phyloP scores from a whole-genome alignment of 495 filamentous ascomycete species.

The Talaromyces stipitatus region DNA sequence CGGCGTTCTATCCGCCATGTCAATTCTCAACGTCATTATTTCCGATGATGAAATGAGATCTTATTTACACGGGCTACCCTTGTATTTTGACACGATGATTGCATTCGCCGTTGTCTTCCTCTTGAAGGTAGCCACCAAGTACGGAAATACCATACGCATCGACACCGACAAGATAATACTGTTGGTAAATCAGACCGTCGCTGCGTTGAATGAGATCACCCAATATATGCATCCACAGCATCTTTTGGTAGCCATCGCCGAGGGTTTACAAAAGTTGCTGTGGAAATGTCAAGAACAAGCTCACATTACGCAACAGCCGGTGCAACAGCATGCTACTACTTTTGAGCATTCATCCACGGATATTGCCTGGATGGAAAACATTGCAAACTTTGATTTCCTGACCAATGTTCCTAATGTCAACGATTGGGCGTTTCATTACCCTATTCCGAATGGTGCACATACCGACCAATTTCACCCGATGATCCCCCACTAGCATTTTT shows the following conservation, averaged over 20 bases:
- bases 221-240: conserved; percentile 20
- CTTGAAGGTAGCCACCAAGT: conserved; percentile 24
- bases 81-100: conserved; percentile 29
- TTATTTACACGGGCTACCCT: conserved; percentile 22
- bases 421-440: conserved; percentile 21
- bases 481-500: background rate
- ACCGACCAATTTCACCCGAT: background rate
- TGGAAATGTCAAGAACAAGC: conserved; percentile 13
- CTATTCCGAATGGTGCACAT: conserved; percentile 8
- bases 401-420: conserved; percentile 18
- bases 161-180: conserved; percentile 21
- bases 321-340: conserved; percentile 8
- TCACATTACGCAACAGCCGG: conserved; percentile 1
- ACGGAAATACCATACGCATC: conserved; percentile 15
- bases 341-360: conserved; percentile 13
- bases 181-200: conserved; percentile 19
- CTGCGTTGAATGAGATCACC: conserved; percentile 16
- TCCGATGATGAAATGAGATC: conserved; percentile 22
- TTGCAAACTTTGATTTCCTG: conserved; percentile 25
- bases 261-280: conserved; percentile 17
- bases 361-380: conserved; percentile 23
- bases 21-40: conserved; percentile 21
- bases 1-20: conserved; percentile 22
- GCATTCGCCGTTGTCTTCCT: conserved; percentile 30
- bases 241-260: conserved; percentile 19